These are phyloP conservation scores for Diaporthe citri DNA, from an alignment of 2,329 filamentous ascomycete genomes.

Conservation along the genomic window DNA sequence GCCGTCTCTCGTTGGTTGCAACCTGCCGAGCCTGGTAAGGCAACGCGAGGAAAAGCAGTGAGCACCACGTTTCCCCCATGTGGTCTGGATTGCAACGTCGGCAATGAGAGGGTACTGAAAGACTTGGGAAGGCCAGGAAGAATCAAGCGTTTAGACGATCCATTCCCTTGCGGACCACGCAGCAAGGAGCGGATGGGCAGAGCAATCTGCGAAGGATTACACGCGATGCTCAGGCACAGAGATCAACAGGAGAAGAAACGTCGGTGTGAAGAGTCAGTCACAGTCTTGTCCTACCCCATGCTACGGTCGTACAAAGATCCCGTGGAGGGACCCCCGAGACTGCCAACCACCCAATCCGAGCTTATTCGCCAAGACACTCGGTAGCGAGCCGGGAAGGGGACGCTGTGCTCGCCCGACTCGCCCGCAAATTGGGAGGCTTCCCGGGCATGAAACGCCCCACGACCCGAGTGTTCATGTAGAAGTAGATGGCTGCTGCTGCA, in stretches of 20 bases:
- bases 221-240: neutral
- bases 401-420: conserved; percentile 5
- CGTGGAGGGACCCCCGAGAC: neutral
- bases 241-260: conserved; percentile 11
- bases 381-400: conserved; percentile 18
- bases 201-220: neutral
- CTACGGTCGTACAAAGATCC: conserved; percentile 20
- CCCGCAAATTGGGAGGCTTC: conserved; percentile 28
- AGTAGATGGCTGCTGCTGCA: neutral
- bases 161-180: neutral
- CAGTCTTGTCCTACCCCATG: neutral
- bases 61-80: conserved; percentile 8
- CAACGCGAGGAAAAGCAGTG: neutral
- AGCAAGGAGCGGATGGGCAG: neutral
- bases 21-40: conserved; percentile 17
- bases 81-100: conserved; percentile 18
- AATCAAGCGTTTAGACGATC: neutral
- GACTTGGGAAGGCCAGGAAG: neutral
- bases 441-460: conserved; percentile 17
- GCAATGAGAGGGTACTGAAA: neutral
- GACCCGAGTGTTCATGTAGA: neutral
- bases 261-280: conserved; percentile 9
- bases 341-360: conserved; percentile 2
- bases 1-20: neutral
- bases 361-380: conserved; percentile 16